Conservation (phyloP, 2,329 filamentous ascomycete genomes). For the Uncinocarpus reesii region DNA sequence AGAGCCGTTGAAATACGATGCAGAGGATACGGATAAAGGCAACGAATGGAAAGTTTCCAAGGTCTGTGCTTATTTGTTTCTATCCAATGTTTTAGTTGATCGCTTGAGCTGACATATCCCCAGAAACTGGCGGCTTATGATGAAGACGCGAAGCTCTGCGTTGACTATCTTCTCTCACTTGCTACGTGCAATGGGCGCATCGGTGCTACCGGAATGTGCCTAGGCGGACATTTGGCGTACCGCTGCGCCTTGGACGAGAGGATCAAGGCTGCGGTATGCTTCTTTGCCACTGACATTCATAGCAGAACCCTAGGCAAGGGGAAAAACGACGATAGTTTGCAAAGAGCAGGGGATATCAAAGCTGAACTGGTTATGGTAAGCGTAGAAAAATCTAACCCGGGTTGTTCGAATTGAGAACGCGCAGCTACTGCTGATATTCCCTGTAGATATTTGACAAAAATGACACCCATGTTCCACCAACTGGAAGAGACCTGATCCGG, state of each 20-base stretch:
- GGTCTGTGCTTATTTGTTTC: constrained; percentile 31
- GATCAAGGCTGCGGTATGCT: constrained; percentile 68
- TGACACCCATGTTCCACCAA: constrained; percentile 79
- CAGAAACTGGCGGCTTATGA: constrained; percentile 79
- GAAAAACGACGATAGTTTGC: constrained; percentile 53
- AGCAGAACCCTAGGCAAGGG: constrained; percentile 61
- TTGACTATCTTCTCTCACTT: constrained; percentile 60
- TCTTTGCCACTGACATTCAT: constrained; percentile 90
- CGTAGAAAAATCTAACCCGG: background rate
- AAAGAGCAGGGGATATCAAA: constrained; percentile 55
- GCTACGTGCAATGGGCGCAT: constrained; percentile 72
- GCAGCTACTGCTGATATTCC: background rate
- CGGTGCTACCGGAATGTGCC: constrained; percentile 79
- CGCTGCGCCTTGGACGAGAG: constrained; percentile 63
- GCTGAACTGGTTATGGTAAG: constrained; percentile 65
- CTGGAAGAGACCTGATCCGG: constrained; percentile 72
- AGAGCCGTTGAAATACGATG: constrained; percentile 75
- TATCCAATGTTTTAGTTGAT: background rate
- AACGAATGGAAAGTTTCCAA: constrained; percentile 81
- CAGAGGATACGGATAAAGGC: constrained; percentile 72
- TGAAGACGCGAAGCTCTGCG: constrained; percentile 58
- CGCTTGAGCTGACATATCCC: background rate
- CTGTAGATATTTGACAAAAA: constrained; percentile 71
- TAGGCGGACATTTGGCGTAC: constrained; percentile 79
- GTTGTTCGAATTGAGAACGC: background rate